A percentile compares a stretch with the other conserved stretches of the same genome.
Conservation (phyloP, 345 rosid genomes). For the Luvunga scandens region DNA sequence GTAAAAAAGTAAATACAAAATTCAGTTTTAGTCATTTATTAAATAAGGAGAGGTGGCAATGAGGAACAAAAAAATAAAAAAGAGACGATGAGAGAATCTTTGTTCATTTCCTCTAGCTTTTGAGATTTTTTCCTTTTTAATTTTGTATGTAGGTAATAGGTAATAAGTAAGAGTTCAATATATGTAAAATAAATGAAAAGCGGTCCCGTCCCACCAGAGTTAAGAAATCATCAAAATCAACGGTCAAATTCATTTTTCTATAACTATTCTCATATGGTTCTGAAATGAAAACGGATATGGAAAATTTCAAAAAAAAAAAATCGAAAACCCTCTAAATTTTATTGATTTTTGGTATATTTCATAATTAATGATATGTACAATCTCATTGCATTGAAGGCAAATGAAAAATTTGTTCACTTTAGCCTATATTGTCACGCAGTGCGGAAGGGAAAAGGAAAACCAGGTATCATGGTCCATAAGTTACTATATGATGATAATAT, state of each 20-base stretch:
- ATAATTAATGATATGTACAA: neutral
- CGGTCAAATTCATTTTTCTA: neutral
- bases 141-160: neutral
- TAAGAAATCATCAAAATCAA: neutral
- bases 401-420: neutral
- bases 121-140: neutral
- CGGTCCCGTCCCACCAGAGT: neutral
- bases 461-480: neutral
- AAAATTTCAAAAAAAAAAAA: neutral
- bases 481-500: neutral
- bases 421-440: neutral
- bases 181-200: neutral
- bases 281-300: neutral
- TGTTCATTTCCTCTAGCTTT: too few species aligned
- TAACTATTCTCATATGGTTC: neutral
- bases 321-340: neutral
- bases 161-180: neutral
- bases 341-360: neutral
- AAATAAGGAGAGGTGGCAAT: too few species aligned
- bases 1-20: too few species aligned
- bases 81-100: too few species aligned
- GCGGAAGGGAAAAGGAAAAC: neutral
- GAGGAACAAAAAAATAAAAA: rapidly evolving
- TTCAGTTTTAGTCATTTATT: too few species aligned
- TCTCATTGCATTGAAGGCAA: neutral